Conservation (phyloP, 768 basidiomycete species). For the Suillus brevipes region DNA sequence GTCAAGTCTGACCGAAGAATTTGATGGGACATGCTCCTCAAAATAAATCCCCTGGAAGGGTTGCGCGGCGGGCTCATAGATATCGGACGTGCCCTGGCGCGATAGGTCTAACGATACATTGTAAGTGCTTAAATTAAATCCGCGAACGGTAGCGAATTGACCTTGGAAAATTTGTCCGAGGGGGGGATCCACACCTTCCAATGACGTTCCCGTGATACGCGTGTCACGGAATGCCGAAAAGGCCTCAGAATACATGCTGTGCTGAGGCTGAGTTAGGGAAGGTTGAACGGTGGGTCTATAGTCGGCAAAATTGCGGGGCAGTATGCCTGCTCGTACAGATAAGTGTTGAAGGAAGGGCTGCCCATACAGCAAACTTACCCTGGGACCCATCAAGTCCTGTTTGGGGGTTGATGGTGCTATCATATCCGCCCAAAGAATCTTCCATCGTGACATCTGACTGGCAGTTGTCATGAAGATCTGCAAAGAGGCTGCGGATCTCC, state of each 20-base stretch:
- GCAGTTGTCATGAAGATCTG: not conserved
- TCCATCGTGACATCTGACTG: not conserved
- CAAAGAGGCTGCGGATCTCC: not conserved
- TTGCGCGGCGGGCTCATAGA: too few species aligned
- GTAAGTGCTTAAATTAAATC: not conserved
- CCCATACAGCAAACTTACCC: not conserved
- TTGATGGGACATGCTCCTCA: too few species aligned
- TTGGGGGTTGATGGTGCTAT: not conserved
- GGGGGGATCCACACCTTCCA: not conserved
- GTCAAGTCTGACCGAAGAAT: too few species aligned
- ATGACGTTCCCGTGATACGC: not conserved
- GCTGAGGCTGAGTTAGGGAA: not conserved
- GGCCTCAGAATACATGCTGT: not conserved
- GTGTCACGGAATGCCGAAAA: not conserved
- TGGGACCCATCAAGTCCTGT: not conserved
- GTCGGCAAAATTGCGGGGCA: not conserved
- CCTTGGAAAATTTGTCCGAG: not conserved
- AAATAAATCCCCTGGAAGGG: too few species aligned
- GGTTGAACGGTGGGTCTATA: not conserved
- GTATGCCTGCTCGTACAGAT: not conserved
- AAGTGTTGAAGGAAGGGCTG: not conserved
- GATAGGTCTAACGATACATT: not conserved
- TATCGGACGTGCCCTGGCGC: not conserved
- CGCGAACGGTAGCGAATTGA: not conserved
- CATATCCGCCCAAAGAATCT: not conserved